Base-by-base conservation (phyloP, 306 rosid species). In the Casuarina equisetifolia region DNA sequence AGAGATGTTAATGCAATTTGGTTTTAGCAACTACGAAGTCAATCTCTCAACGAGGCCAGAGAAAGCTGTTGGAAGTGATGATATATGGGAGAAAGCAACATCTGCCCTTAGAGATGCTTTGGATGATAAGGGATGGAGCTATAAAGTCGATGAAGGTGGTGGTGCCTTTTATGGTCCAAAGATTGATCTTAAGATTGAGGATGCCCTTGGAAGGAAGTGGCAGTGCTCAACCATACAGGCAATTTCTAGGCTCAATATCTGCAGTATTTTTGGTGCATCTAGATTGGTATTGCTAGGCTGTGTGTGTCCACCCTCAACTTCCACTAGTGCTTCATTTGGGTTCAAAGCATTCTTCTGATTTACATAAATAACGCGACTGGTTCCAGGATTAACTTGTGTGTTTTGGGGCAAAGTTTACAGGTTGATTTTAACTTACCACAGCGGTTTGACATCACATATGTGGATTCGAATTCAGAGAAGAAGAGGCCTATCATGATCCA, bases 201-300 rank as follows among this genome's bases (percentile, higher is more conserved):
- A 95, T 84, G 99, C 99, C 39, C 94, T 95, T 73, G 99, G 99
- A 81, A 92, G 99, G 89, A 92, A 91, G 94, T 95, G 99, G 99
- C 98, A 95, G 78, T 95, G 98, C 82, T 95, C 98, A 84, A 95
- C 99, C 83, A 88, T 95, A 73, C 97, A 95, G 97, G 99, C 73
- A 90, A 88, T 83, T 76, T 63, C 77, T 79, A 16, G 76, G 76
- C 54, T 79, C 25, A 39, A 36, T 8, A 35, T 11, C 0, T 59
- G 76, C 51, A 6, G 19, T 76, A 74, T 74, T 69, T 68, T 53
- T 50, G 20, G 17, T 54, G 11, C 68, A 20, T 75, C 17, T 25
- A 49, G 43, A 52, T 54, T 66, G 66, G 78, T 42, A 42, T 35
- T 3, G 5, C 44, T 54, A 16, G 54, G 44, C 53, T 20, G 74